Base-by-base conservation (phyloP, 208 protist species). In the Crithidia expoeki region DNA sequence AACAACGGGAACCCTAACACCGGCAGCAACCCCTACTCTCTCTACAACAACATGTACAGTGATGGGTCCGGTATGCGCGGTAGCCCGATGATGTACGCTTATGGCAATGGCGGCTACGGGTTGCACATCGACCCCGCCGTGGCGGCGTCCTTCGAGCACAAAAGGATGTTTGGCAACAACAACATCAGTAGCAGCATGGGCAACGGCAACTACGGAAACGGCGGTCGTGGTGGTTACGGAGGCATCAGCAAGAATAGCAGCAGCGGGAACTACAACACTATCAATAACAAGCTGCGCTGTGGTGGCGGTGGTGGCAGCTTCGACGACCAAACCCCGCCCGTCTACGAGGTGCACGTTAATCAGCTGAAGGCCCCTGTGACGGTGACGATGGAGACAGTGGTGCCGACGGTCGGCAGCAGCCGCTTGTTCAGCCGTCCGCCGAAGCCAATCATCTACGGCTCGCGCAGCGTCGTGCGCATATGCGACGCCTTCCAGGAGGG, bases 311-410 rank as follows among this genome's bases (percentile, higher is more conserved):
- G 28, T 23, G 30, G 16, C 49, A 55, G 56, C 46, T 69, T 57
- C 36, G 50, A 69, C 23, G 68, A 66, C 28, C 62, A 58, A n/a
- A 14, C 17, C 9, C n/a, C 49, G 5, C 21, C 38, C 14, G 71
- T 71, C 63, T 92, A 84, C 77, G 86, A 92, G 64, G 84, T 86
- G 38, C 80, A 90, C 73, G 89, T 92, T 63, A 89, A 75, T 51
- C 76, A 89, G 56, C 76, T 92, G 21, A 94, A 92, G 76, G 79
- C 80, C 0, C 84, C 86, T 49, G 83, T 92, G 40, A 34, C 74
- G 23, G 81, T 94, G 21, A 70, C 53, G 6, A 72, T 60, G n/a
- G 52, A 40, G 67, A 80, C 81, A 33, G 77, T 90, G 27, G 73
- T 81, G 44, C 60, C 80, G 7, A 87, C 84, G 23, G 51, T 74